Percentiles rank a stretch among this genome's conserved stretches.
Evolutionary conservation across 331 rosid genomes (phyloP).

Genomic region (Malus hybrid): DNA sequence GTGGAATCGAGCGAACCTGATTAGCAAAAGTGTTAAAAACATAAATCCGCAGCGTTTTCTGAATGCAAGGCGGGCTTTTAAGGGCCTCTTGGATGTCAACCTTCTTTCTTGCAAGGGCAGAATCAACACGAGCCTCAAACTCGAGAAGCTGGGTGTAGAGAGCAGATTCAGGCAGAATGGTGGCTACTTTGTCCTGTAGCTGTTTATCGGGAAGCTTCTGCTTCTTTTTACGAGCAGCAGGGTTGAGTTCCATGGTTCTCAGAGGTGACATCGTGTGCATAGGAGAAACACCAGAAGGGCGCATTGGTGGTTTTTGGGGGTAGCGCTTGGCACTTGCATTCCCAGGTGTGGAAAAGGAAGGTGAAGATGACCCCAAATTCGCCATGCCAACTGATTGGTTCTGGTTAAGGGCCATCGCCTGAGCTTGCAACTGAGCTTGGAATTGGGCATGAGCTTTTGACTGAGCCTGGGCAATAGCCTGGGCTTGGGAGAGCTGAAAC

Average conservation of each 20-base stretch:
- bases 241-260: conserved; percentile 72
- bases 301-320: conserved; percentile 77
- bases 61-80: conserved; percentile 74
- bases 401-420: conserved; percentile 63
- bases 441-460: conserved; percentile 71
- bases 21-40: conserved; percentile 87
- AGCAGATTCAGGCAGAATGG: conserved; percentile 82
- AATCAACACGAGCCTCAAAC: conserved; percentile 89
- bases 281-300: conserved; percentile 69
- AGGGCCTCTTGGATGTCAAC: conserved; percentile 97
- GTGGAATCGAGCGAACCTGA: conserved; percentile 71
- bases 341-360: conserved; percentile 45
- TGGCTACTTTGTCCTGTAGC: conserved; percentile 85
- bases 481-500: conserved; percentile 80
- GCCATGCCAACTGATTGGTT: conserved; percentile 53
- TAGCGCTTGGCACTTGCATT: conserved; percentile 53
- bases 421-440: conserved; percentile 97
- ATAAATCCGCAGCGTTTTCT: conserved; percentile 91
- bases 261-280: conserved; percentile 48
- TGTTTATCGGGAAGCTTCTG: conserved; percentile 96
- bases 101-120: conserved; percentile 88
- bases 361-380: conserved; percentile 51
- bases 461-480: conserved; percentile 93
- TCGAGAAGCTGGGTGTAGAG: conserved; percentile 95
- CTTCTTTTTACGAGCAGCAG: conserved; percentile 82